These are phyloP conservation scores for Mycena kentingensis DNA, from an alignment of 768 basidiomycete species.

Conservation along the genomic window DNA sequence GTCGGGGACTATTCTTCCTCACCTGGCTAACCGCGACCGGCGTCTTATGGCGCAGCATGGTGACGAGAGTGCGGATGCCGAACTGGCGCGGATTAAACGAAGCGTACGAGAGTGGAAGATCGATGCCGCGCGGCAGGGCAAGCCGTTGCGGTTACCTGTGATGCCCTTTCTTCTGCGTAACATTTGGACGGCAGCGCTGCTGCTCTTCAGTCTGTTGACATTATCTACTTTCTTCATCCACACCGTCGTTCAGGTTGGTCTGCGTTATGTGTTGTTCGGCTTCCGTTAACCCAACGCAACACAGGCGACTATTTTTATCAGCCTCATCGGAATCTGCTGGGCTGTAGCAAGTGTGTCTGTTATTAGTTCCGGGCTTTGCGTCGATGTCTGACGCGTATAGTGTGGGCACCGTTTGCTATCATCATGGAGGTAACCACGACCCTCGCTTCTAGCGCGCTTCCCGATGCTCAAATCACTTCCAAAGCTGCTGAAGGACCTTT, in stretches of 20 bases:
- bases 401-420: conserved; percentile 96
- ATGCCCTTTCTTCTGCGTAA: conserved; percentile 92
- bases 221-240: conserved; percentile 85
- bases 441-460: too few relatives aligned
- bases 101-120: conserved; percentile 82
- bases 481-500: conserved; percentile 76
- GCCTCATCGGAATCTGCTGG: conserved; percentile 91
- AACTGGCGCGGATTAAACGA: conserved; percentile 66
- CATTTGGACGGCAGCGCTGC: conserved; percentile 87
- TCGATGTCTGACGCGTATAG: background rate
- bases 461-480: too few relatives aligned
- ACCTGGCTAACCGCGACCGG: conserved; percentile 78
- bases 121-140: conserved; percentile 76
- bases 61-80: conserved; percentile 75
- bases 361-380: too few relatives aligned
- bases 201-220: conserved; percentile 78
- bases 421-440: conserved; percentile 97
- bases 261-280: background rate
- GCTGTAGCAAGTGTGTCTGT: conserved; percentile 75
- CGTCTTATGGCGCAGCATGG: conserved; percentile 72
- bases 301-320: conserved; percentile 80
- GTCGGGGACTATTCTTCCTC: conserved; percentile 80
- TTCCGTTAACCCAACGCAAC: background rate
- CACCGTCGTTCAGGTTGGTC: conserved; percentile 67
- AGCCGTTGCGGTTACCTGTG: conserved; percentile 74